A percentile compares a stretch with the other conserved stretches of the same genome.
Evolutionary conservation across 2,329 filamentous ascomycete species (phyloP).

Genomic region (Aspergillus sp.): DNA sequence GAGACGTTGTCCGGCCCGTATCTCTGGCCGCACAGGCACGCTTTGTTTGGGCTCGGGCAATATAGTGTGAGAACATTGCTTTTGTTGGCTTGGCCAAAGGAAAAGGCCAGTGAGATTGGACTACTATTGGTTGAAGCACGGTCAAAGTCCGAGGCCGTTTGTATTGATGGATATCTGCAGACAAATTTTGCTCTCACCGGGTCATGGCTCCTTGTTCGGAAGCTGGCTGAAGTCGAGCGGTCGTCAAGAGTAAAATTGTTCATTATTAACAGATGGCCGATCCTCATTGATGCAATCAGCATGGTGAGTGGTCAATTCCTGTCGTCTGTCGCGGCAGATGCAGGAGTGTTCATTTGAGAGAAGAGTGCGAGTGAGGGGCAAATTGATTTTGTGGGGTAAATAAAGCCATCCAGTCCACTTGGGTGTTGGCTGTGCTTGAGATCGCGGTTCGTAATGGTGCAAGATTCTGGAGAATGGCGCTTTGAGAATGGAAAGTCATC

Average conservation of each 20-base stretch:
- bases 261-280: neutral
- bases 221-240: neutral
- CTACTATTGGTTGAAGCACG: neutral
- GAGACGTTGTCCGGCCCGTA: neutral
- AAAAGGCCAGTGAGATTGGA: neutral
- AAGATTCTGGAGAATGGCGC: neutral
- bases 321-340: neutral
- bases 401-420: neutral
- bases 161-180: neutral
- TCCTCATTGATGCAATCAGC: neutral
- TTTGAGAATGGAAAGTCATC: neutral
- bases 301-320: neutral
- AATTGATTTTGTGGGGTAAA: conserved; percentile 5
- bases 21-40: neutral
- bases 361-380: neutral
- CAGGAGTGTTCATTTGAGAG: neutral
- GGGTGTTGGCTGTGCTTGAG: neutral
- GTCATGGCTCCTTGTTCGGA: too few relatives aligned
- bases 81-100: neutral
- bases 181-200: neutral
- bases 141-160: neutral
- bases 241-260: neutral
- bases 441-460: neutral
- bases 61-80: neutral
- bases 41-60: neutral